These are phyloP conservation scores for Tricholoma furcatifolium DNA, from an alignment of 768 basidiomycete genomes.

Conservation along the genomic window DNA sequence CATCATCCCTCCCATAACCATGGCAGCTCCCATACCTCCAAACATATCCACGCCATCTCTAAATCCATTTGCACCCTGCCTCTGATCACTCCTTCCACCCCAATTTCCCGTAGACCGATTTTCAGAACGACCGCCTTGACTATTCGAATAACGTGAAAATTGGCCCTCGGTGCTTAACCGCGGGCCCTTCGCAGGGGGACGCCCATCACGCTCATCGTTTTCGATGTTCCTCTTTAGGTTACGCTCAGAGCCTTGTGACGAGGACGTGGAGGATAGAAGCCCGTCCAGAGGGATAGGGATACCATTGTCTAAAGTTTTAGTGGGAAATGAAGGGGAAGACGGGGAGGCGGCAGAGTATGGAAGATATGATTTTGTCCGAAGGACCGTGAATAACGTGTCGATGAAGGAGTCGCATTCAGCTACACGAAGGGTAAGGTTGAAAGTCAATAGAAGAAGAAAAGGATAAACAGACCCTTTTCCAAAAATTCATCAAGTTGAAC, in stretches of 20 bases:
- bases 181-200: conserved; percentile 68
- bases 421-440: conserved; percentile 13
- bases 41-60: conserved; percentile 31
- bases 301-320: conserved; percentile 55
- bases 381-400: conserved; percentile 79
- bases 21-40: conserved; percentile 22
- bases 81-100: conserved; percentile 34
- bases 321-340: conserved; percentile 39
- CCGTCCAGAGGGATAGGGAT: conserved; percentile 80
- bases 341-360: conserved; percentile 54
- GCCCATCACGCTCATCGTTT: conserved; percentile 58
- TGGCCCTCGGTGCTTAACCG: conserved; percentile 64
- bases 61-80: conserved; percentile 32
- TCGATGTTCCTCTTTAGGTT: conserved; percentile 66
- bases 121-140: conserved; percentile 29
- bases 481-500: conserved; percentile 89
- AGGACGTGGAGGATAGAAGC: conserved; percentile 46
- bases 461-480: conserved; percentile 66
- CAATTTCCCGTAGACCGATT: conserved; percentile 40
- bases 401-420: conserved; percentile 75
- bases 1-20: conserved; percentile 30
- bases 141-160: conserved; percentile 60
- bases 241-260: conserved; percentile 46
- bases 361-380: conserved; percentile 83
- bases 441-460: conserved; percentile 6